Percentiles rank a stretch among this genome's conserved stretches.
phyloP scores from a whole-genome alignment of 2,329 filamentous ascomycete genomes.

The Fusarium ambrosium region DNA sequence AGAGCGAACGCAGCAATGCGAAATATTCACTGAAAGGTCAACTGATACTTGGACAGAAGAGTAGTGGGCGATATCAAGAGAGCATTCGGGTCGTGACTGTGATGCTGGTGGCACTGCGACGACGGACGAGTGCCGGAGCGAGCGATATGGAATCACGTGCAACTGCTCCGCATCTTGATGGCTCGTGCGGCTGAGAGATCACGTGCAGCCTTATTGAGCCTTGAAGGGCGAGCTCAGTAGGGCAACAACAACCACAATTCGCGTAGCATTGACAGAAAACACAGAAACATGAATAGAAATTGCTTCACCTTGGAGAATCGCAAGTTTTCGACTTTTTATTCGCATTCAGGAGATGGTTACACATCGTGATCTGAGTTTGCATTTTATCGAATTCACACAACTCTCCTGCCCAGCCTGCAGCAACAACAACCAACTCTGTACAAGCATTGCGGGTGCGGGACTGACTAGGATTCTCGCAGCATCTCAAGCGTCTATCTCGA shows the following conservation, averaged over 20 bases:
- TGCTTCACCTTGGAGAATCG: background rate
- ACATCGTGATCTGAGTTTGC: background rate
- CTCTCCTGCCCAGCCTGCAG: background rate
- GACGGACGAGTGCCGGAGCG: slow-evolving; percentile 33
- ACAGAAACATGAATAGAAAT: slow-evolving; percentile 2
- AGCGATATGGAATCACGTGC: slow-evolving; percentile 45
- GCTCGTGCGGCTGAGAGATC: slow-evolving; percentile 40
- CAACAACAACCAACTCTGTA: background rate
- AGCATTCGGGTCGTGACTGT: slow-evolving; percentile 38
- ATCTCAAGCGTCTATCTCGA: slow-evolving; percentile 21
- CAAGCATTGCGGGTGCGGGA: slow-evolving; percentile 29
- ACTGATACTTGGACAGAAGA: slow-evolving; percentile 57
- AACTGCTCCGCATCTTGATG: slow-evolving; percentile 44
- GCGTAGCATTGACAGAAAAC: background rate
- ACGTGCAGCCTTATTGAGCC: slow-evolving; percentile 39
- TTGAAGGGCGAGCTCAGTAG: background rate
- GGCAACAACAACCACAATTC: background rate
- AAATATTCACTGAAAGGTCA: slow-evolving; percentile 54
- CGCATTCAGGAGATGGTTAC: background rate
- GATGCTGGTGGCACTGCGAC: slow-evolving; percentile 44
- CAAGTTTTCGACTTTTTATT: background rate
- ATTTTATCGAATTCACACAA: background rate
- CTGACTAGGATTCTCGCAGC: slow-evolving; percentile 28
- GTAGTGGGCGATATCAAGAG: slow-evolving; percentile 54
- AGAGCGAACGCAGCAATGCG: slow-evolving; percentile 50